phyloP scores from a whole-genome alignment of 352 stramenopile genomes.

The Globisporangium nagaii region DNA sequence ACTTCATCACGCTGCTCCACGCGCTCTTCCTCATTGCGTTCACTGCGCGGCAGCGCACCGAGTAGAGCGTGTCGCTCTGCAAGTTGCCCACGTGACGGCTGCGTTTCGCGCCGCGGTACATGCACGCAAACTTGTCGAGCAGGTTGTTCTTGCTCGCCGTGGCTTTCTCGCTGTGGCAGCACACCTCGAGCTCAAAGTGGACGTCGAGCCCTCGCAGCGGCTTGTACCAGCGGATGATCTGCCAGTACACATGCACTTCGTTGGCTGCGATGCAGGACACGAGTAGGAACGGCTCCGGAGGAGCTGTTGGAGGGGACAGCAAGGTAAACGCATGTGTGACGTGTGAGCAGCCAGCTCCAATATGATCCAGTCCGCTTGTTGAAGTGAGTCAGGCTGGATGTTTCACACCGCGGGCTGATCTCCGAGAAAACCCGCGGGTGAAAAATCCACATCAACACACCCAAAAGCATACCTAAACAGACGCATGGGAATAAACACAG shows the following conservation, averaged over 20 bases:
- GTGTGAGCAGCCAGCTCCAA: too few species aligned
- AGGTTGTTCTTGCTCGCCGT: slow-evolving; percentile 3
- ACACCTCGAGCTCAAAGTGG: slow-evolving; percentile 54
- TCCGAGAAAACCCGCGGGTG: background rate
- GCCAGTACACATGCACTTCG: slow-evolving; percentile 53
- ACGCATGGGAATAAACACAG: background rate
- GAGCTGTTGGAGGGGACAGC: too few species aligned
- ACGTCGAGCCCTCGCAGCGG: slow-evolving; percentile 29
- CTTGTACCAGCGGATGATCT: slow-evolving; percentile 39
- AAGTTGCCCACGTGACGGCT: slow-evolving; percentile 32
- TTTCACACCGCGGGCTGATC: background rate
- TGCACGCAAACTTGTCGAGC: slow-evolving; percentile 25
- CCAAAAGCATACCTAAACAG: background rate
- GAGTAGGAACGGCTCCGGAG: slow-evolving; percentile 51
- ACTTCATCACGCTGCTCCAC: slow-evolving; percentile 43
- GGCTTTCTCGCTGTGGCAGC: slow-evolving; percentile 16
- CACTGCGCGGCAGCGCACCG: slow-evolving; percentile 38
- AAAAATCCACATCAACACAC: background rate
- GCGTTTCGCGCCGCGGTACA: slow-evolving; percentile 29
- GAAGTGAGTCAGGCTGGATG: background rate
- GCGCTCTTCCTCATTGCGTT: slow-evolving; percentile 45
- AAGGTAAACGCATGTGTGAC: background rate
- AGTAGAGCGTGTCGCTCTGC: slow-evolving; percentile 32
- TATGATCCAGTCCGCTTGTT: too few species aligned
- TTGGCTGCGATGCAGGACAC: slow-evolving; percentile 36